Evolutionary conservation across 2,329 filamentous ascomycete species (phyloP), one percentile per base, ranked within the genome.

Genomic region (Alternaria conjuncta): DNA sequence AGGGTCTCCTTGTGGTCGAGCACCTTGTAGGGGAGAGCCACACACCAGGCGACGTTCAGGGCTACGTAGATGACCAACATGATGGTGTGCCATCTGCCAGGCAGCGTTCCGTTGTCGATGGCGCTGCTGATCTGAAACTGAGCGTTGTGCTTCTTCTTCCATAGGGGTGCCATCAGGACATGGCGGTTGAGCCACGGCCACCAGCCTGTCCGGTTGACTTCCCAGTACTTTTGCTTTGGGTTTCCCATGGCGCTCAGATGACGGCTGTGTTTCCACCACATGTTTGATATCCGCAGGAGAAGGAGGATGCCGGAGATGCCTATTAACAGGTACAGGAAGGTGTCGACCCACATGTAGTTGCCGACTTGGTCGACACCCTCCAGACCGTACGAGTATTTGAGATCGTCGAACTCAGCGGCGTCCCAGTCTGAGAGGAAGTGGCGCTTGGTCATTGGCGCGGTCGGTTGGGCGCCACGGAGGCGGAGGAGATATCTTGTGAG

Each of bases 41-140:
- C 83, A 76, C 92, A 94, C 81, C 96, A 97, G 9, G 89, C 89
- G 45, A 95, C 77, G 75, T 97, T 96, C 63, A 88, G 89, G 4
- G 83, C 82, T n/a, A 92, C 80, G 76, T 95, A 95, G 26, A 87
- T 79, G 23, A 86, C 54, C 18, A 96, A 82, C 72, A 96, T 85
- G 55, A 92, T 76, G 11, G 89, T 87, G 77, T 96, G 92, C 72
- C 94, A 89, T 54, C 93, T 85, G n/a, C 91, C 91, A 0, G 93
- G 93, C 18, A 96, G 82, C 0, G 92, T 95, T 66, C 93, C 91
- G 58, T 93, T 88, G 69, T 89, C 89, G 75, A 92, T 81, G 8
- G 89, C 90, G 18, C 84, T 84, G 21, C 88, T 90, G 13, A 94
- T 80, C 74, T 90, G 89, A 68, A 93, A 86, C 74, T 92, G 90